Conservation (phyloP, 1,284 basidiomycete species). For the Pascua guehoae region DNA sequence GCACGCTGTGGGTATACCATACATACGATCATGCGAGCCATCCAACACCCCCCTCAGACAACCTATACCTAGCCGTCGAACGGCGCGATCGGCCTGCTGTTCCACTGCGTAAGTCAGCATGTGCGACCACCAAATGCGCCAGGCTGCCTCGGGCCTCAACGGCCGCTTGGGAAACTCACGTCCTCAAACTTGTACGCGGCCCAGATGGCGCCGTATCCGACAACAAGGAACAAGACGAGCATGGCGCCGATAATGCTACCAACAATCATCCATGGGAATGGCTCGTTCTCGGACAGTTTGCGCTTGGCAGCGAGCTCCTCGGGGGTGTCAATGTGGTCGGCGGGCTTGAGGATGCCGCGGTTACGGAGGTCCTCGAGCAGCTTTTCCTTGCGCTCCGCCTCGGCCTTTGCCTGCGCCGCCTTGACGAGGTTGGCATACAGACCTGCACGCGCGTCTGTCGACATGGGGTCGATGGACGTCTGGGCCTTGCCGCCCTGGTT, state of each 20-base stretch:
- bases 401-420: conserved; percentile 26
- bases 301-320: conserved; percentile 3
- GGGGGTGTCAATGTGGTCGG: conserved; percentile 1
- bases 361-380: conserved; percentile 27
- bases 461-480: conserved; percentile 50
- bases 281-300: background rate
- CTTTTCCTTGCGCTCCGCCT: conserved; percentile 25
- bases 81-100: too few species aligned
- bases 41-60: too few species aligned
- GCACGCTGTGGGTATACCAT: too few species aligned
- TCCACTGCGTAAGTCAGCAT: background rate
- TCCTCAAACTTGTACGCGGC: background rate
- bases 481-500: conserved; percentile 40
- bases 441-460: conserved; percentile 57
- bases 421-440: conserved; percentile 36
- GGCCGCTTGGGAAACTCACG: background rate
- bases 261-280: conserved; percentile 8
- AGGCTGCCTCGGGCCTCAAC: too few species aligned
- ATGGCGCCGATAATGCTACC: background rate
- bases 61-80: too few species aligned
- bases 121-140: too few species aligned
- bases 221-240: conserved; percentile 1
- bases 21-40: too few species aligned
- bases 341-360: conserved; percentile 23
- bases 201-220: background rate